A percentile compares a stretch with the other conserved stretches of the same genome.
Evolutionary conservation across 139 green algal genomes (phyloP).

Genomic region (Volvox africanus): DNA sequence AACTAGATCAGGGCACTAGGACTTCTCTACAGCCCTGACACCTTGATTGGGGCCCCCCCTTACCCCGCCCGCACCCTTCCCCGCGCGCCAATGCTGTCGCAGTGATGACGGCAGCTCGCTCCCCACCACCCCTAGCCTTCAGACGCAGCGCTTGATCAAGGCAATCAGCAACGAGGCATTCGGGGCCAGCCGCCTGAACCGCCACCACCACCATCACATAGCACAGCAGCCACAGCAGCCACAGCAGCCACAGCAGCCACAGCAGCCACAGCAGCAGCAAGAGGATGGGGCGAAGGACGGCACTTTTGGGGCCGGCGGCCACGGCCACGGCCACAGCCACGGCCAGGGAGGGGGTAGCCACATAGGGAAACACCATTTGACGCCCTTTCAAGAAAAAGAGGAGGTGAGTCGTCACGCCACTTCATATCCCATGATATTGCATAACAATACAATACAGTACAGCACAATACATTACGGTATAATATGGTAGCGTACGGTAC

Average conservation of each 20-base stretch:
- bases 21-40: not conserved
- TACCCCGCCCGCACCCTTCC: not conserved
- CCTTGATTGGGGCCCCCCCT: too few relatives aligned
- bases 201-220: not conserved
- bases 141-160: constrained; percentile 44
- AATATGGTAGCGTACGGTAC: too few relatives aligned
- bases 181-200: not conserved
- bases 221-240: not conserved
- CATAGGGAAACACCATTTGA: constrained; percentile 3
- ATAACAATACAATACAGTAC: too few relatives aligned
- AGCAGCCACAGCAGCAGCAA: not conserved
- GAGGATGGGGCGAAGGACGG: not conserved
- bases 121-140: constrained; percentile 30
- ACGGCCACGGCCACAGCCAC: not conserved
- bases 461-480: too few relatives aligned
- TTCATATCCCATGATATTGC: too few relatives aligned
- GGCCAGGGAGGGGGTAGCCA: not conserved
- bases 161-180: constrained; percentile 29
- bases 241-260: not conserved
- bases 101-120: constrained; percentile 48
- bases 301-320: not conserved
- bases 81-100: not conserved
- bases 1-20: not conserved
- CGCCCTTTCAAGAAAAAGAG: constrained; percentile 34
- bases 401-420: constrained; percentile 11